Evolutionary conservation across 495 filamentous ascomycete species (phyloP).

Genomic region (Penicillium atrosanguineum): DNA sequence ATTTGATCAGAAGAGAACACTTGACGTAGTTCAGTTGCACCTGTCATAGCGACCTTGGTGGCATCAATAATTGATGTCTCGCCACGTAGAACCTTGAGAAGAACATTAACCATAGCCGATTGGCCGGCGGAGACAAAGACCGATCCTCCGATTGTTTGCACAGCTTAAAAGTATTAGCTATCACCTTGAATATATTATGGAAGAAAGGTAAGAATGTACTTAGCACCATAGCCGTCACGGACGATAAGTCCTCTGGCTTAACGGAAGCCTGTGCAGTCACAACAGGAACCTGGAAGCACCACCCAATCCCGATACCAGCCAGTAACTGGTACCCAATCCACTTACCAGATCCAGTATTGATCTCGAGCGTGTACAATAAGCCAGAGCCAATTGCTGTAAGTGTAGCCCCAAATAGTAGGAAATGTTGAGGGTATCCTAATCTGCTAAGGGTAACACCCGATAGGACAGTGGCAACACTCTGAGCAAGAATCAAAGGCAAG

Average conservation of each 20-base stretch:
- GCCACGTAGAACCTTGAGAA: constrained; percentile 45
- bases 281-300: constrained; percentile 65
- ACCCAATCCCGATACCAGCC: constrained; percentile 57
- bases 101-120: constrained; percentile 66
- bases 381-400: constrained; percentile 47
- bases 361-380: constrained; percentile 33
- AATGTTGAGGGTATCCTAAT: too few species aligned
- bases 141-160: constrained; percentile 9
- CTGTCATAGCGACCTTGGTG: too few species aligned
- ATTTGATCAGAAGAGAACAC: too few species aligned
- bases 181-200: too few species aligned
- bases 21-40: too few species aligned
- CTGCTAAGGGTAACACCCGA: background rate
- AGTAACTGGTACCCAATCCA: constrained; percentile 41
- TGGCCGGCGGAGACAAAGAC: constrained; percentile 17
- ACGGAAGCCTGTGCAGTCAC: too few species aligned
- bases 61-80: too few species aligned
- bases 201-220: too few species aligned
- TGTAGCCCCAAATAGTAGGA: constrained; percentile 1
- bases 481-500: constrained; percentile 61
- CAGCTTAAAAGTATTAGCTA: constrained; percentile 3
- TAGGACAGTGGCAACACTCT: constrained; percentile 17
- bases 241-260: too few species aligned
- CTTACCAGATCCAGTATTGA: constrained; percentile 10
- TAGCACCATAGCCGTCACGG: background rate